Conservation (phyloP, 768 basidiomycete species). For the Heimioporus sp. region DNA sequence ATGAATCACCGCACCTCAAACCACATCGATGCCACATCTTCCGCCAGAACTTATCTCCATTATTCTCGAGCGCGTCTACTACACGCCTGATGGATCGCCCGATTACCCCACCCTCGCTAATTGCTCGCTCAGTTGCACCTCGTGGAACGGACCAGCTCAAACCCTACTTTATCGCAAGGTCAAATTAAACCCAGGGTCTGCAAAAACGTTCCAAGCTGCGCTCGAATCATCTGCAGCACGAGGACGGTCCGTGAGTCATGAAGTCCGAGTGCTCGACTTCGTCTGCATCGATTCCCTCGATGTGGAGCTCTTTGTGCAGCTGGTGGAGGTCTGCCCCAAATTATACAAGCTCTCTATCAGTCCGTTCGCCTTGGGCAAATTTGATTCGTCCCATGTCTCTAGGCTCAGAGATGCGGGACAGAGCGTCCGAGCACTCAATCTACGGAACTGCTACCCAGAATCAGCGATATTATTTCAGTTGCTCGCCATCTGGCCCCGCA, state of each 20-base stretch:
- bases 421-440: constrained; percentile 32
- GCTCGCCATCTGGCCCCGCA: constrained; percentile 34
- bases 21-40: constrained; percentile 12
- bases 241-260: constrained; percentile 12
- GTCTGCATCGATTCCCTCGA: constrained; percentile 13
- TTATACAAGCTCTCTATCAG: constrained; percentile 35
- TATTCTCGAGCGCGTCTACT: constrained; percentile 26
- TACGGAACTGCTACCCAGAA: constrained; percentile 35
- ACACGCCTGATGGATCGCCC: constrained; percentile 14
- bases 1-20: no score
- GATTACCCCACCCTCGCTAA: constrained; percentile 19
- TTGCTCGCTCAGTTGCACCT: constrained; percentile 25
- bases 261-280: constrained; percentile 5
- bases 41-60: constrained; percentile 22
- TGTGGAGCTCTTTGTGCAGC: constrained; percentile 5
- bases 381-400: constrained; percentile 24
- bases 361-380: constrained; percentile 24
- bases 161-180: constrained; percentile 27
- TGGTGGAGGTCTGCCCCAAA: constrained; percentile 28
- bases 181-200: not conserved
- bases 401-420: constrained; percentile 23
- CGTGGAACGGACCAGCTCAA: constrained; percentile 29
- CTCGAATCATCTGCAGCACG: constrained; percentile 14
- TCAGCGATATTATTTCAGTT: constrained; percentile 45
- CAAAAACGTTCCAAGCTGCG: constrained; percentile 13